A percentile compares a stretch with the other conserved stretches of the same genome.
These are phyloP conservation scores for Athelia sp. DNA, from an alignment of 1,284 basidiomycete species.

Conservation along the genomic window DNA sequence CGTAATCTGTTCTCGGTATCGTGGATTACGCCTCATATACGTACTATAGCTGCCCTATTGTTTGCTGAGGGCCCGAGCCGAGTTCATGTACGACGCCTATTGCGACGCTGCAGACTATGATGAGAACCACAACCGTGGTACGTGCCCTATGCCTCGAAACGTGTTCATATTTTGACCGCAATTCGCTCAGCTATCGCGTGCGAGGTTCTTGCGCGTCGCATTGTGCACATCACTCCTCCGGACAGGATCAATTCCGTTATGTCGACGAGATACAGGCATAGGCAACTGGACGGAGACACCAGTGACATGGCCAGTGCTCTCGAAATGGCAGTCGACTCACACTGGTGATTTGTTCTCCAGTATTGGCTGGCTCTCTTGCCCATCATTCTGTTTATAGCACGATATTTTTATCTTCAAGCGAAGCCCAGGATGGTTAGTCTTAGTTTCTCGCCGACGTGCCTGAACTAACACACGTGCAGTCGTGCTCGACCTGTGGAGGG, in stretches of 20 bases:
- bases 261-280: constrained; percentile 72
- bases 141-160: constrained; percentile 11
- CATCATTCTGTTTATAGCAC: constrained; percentile 33
- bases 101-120: constrained; percentile 78
- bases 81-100: constrained; percentile 75
- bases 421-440: constrained; percentile 73
- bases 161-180: constrained; percentile 4
- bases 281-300: constrained; percentile 71
- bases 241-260: constrained; percentile 69
- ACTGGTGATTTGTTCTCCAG: constrained; percentile 46
- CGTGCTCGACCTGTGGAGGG: constrained; percentile 72
- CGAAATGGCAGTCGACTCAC: constrained; percentile 81
- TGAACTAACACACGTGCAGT: constrained; percentile 33
- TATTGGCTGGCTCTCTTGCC: not conserved
- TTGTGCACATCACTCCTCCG: constrained; percentile 63
- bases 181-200: constrained; percentile 63
- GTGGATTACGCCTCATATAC: not conserved
- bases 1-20: constrained; percentile 17
- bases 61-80: constrained; percentile 73
- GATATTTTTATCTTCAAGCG: constrained; percentile 84
- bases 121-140: constrained; percentile 79
- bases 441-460: not conserved
- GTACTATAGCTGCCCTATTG: constrained; percentile 65
- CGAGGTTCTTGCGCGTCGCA: constrained; percentile 81
- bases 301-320: constrained; percentile 74